Evolutionary conservation across 2,329 filamentous ascomycete genomes (phyloP).

Genomic region (Phialemoniopsis sp.): DNA sequence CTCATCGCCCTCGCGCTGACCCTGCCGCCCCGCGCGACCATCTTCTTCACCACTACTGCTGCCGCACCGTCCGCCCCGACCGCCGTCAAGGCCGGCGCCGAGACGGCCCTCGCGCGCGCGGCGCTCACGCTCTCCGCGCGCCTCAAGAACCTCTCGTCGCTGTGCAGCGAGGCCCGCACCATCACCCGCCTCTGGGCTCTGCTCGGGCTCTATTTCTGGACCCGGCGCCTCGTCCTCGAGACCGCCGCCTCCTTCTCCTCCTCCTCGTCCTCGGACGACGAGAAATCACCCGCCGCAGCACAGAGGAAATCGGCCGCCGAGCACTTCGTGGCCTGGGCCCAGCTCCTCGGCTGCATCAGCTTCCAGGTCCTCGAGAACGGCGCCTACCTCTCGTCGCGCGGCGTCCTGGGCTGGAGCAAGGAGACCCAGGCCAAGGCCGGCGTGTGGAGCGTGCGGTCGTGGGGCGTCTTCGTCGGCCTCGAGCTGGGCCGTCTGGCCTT

Average conservation of each 20-base stretch:
- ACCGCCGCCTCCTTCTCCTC: too few relatives aligned
- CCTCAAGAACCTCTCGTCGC: slow-evolving; percentile 56
- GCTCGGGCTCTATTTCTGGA: slow-evolving; percentile 69
- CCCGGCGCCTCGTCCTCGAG: slow-evolving; percentile 40
- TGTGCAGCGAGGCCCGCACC: slow-evolving; percentile 68
- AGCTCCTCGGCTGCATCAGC: slow-evolving; percentile 61
- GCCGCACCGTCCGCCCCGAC: slow-evolving; percentile 14
- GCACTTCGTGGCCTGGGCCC: slow-evolving; percentile 55
- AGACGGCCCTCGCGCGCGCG: slow-evolving; percentile 27
- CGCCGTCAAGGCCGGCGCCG: not conserved
- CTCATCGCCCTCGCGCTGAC: slow-evolving; percentile 48
- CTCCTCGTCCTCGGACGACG: slow-evolving; percentile 12
- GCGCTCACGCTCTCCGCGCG: slow-evolving; percentile 45
- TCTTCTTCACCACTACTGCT: slow-evolving; percentile 33
- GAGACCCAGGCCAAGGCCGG: slow-evolving; percentile 58
- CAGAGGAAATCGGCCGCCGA: slow-evolving; percentile 32
- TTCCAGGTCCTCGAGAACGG: slow-evolving; percentile 84
- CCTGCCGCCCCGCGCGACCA: slow-evolving; percentile 44
- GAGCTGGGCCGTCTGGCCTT: slow-evolving; percentile 65
- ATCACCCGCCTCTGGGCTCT: slow-evolving; percentile 75
- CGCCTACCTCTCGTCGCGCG: slow-evolving; percentile 71
- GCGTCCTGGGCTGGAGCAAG: slow-evolving; percentile 57
- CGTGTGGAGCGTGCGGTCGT: slow-evolving; percentile 73
- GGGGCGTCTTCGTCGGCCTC: slow-evolving; percentile 72
- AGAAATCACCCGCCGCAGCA: slow-evolving; percentile 31